A percentile compares a stretch with the other conserved stretches of the same genome.
Evolutionary conservation across 2,329 filamentous ascomycete species (phyloP).

Genomic region (Coleophoma crateriformis): DNA sequence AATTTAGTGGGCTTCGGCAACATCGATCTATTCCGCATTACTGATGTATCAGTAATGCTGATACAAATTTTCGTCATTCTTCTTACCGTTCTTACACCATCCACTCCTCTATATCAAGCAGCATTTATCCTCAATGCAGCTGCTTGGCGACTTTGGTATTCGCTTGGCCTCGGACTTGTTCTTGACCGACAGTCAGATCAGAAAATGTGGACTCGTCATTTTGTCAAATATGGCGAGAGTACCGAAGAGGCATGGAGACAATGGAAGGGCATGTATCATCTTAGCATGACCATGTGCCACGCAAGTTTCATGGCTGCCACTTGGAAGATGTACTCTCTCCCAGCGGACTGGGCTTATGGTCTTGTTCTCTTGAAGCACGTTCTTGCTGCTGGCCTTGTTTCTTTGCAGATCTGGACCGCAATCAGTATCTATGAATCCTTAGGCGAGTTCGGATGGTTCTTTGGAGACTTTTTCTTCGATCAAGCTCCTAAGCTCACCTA

Average conservation of each 20-base stretch:
- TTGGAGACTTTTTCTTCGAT: constrained; percentile 97
- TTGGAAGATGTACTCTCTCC: constrained; percentile 95
- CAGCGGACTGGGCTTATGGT: constrained; percentile 81
- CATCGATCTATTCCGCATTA: constrained; percentile 81
- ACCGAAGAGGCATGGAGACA: constrained; percentile 91
- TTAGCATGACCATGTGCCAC: constrained; percentile 88
- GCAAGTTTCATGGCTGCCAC: constrained; percentile 82
- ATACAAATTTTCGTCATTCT: constrained; percentile 70
- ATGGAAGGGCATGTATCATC: constrained; percentile 94
- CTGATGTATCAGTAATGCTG: constrained; percentile 75
- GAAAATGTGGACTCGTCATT: constrained; percentile 96
- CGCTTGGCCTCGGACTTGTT: constrained; percentile 78
- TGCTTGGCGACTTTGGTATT: constrained; percentile 87
- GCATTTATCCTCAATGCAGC: constrained; percentile 79
- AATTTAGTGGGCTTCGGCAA: constrained; percentile 79
- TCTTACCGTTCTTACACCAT: constrained; percentile 71
- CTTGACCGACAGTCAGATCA: constrained; percentile 80
- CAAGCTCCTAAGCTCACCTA: constrained; percentile 86
- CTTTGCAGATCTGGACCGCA: constrained; percentile 88
- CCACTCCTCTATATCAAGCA: constrained; percentile 67
- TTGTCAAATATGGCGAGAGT: constrained; percentile 91
- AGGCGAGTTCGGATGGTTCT: constrained; percentile 98
- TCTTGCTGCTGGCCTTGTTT: constrained; percentile 72
- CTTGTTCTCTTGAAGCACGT: constrained; percentile 83
- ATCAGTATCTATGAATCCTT: constrained; percentile 91